Base-by-base conservation (phyloP, 2,329 filamentous ascomycete genomes). In the Tolypocladium sp. region DNA sequence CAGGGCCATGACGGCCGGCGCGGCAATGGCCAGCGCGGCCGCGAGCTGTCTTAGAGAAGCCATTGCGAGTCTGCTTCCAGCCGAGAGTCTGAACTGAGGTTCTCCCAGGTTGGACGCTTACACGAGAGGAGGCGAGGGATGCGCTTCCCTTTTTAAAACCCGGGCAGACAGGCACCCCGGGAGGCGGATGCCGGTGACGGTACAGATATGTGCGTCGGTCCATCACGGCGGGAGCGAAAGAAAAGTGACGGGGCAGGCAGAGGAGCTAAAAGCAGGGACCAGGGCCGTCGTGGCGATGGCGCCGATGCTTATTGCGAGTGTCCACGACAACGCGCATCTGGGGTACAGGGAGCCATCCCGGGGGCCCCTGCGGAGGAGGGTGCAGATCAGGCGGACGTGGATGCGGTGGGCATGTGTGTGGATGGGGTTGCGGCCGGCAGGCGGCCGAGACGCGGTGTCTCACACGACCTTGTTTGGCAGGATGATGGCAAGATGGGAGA, bases 1-100 rank as follows among this genome's bases (percentile, higher is more conserved):
- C 25, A 88, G 70, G 15, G 79, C 81, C 33, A 72, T 72, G 12
- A 70, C 69, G 54, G 61, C 64, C 46, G 64, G 67, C 41, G 62
- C 68, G 61, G 63, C 65, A 22, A 69, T 65, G 52, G 65, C 69
- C 33, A 73, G 41, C 25, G 69, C 68, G 25, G 67, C 65, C 44
- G 64, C 63, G 33, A 70, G 59, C 51, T 63, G 62, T 61, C 63
- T 63, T 22, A 69, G 53, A 49, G 63, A 63, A 35, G 65, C 12
- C 58, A 53, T 59, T 3, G 27, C 46, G 46, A 33, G 27, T 33
- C 27, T 33, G 27, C 27, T 30, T 33, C 7, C 27, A 15, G 46
- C 27, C 27, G 15, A 51, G 27, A 3, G 17, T n/a, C 25, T 33
- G 17, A 22, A 12, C 25, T 20, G 27, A 51, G 25, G 8, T 20